Evolutionary conservation across 2,329 filamentous ascomycete genomes (phyloP), one percentile per base, ranked within the genome.

Genomic region (Aureobasidium mangrovei): DNA sequence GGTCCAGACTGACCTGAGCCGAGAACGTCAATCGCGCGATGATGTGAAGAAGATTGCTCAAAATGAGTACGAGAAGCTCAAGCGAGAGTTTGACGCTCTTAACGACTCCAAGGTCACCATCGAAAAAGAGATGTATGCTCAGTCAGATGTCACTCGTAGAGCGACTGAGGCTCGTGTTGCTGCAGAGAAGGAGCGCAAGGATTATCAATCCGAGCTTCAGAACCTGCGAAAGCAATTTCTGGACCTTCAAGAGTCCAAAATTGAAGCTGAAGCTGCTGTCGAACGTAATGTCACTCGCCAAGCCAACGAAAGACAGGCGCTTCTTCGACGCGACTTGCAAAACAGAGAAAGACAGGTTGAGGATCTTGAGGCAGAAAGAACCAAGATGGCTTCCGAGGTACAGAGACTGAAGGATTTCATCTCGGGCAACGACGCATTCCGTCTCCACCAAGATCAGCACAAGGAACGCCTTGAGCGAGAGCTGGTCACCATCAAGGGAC

Each of bases 51-150:
- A 95, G 61, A 84, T 97, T 55, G 84, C 88, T 4, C 90, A 96
- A 61, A 91, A 95, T 71, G 94, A 93, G 67, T 88, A 85, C 63
- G 77, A 86, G 42, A 82, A 85, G 48, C 76, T 98, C 57, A 85
- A 91, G 66, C 84, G 91, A 28, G 90, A 97, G 60, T 95, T 84
- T 62, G 85, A 94, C 47, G 81, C 82, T 33, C 77, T 97, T 33
- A 95, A 95, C 63, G 90, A 96, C 59, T 85, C 89, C 29, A 98
- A 98, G 70, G 95, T 96, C 63, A 95, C 84, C 44, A 95, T 98
- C 59, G 91, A 98, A 70, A 97, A 96, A 69, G 91, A 97, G 70
- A 84, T 98, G 68, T 97, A 97, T 67, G 85, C 88, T 4, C 91
- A 97, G 65, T 91, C 96, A 68, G 91, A 98, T 65, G 86, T 88